Evolutionary conservation across 352 stramenopile species (phyloP), one percentile per base, ranked within the genome.

Genomic region (Globisporangium alternatum): DNA sequence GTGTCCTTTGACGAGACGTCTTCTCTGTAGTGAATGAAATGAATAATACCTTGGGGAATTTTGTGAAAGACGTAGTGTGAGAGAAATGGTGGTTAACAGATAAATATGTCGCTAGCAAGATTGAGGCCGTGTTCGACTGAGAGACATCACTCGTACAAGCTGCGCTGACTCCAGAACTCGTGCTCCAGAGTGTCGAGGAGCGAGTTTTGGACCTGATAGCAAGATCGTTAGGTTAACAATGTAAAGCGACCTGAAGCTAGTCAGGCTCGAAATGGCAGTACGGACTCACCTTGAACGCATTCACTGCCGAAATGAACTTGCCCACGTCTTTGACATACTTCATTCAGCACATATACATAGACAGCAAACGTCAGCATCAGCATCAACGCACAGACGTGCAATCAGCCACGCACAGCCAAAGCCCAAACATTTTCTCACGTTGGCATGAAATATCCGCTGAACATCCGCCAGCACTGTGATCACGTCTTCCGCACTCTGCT

Each of bases 1-100:
- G 85, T 96, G 9, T 93, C 87, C n/a, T 96, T 96, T 61, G 70
- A 86, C 9, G 68, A 76, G 0, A 30, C 45, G 45, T 52, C 45
- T 13, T 52, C 45, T 52, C 21, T 52, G n/a, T 12, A 31, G 45
- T 52, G 30, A 7, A 12, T 17, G 21, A 9, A 25, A 15, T 41
- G 6, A 41, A 12, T 22, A 22, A 48, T n/a, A 22, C 7, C 7
- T 48, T 48, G 43, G 15, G 21, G 43, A 15, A 48, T 3, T 41
- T 17, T 17, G 0, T 41, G 35, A 41, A 19, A 17, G 35, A 9
- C 17, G 15, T 12, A 12, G 35, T 15, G 17, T 9, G 12, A 41
- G 17, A 8, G 10, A 48, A 48, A 10, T 48, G 43, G 5, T 48
- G 43, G 17, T 48, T 43, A 28, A 15, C 37, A 15, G 37, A 17